Conservation (phyloP, 2,329 filamentous ascomycete genomes). For the Sporothrix dimorphospora region DNA sequence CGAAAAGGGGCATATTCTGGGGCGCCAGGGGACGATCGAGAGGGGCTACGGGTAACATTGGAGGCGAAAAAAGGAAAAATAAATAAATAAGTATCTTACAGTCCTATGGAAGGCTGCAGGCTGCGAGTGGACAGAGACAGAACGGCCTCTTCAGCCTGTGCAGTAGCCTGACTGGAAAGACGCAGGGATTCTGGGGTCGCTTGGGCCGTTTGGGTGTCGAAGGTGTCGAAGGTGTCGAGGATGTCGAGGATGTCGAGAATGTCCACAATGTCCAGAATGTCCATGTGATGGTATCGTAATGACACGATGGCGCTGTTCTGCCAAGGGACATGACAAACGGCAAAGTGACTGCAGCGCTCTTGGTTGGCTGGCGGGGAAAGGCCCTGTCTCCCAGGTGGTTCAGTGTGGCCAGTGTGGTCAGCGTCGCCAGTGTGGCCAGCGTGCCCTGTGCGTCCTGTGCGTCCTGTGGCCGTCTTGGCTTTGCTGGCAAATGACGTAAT, state of each 20-base stretch:
- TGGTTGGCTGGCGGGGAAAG: background rate
- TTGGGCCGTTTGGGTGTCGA: background rate
- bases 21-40: background rate
- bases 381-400: too few relatives aligned
- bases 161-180: constrained; percentile 1
- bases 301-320: background rate
- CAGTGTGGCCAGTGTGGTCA: too few relatives aligned
- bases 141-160: too few relatives aligned
- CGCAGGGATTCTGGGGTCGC: background rate
- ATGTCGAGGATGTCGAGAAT: too few relatives aligned
- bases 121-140: too few relatives aligned
- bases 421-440: too few relatives aligned
- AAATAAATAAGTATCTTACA: too few relatives aligned
- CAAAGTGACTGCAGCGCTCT: background rate
- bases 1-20: constrained; percentile 3
- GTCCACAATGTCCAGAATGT: too few relatives aligned
- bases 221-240: too few relatives aligned
- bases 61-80: background rate
- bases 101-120: background rate
- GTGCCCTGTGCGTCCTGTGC: background rate
- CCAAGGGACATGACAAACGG: constrained; percentile 5
- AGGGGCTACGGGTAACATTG: background rate
- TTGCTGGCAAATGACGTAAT: background rate
- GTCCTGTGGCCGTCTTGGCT: background rate
- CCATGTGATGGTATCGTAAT: constrained; percentile 9